Evolutionary conservation across 2,329 filamentous ascomycete genomes (phyloP), one percentile per base, ranked within the genome.

Genomic region (Capronia epimyces): DNA sequence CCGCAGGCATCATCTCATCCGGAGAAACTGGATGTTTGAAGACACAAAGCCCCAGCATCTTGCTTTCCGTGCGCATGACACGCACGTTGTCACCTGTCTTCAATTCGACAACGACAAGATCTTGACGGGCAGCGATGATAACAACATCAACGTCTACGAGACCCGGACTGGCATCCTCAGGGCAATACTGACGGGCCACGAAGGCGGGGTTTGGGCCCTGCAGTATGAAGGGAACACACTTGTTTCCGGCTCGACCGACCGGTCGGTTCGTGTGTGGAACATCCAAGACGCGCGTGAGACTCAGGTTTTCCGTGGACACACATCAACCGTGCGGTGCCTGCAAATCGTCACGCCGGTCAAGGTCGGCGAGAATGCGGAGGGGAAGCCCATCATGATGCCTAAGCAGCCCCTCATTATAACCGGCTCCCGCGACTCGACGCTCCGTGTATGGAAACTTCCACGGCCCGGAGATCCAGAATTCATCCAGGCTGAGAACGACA

Each of bases 101-200:
- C 90, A 98, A 66, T 98, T 98, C 63, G 93, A 98, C 64, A 87
- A 90, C 43, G 90, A 98, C 74, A 97, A 97, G 71, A 96, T 98
- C 60, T 79, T 98, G 60, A 98, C 93, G 1, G 93, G 93, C 21
- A 97, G 91, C 64, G 93, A 98, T 66, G 93, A 98, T 66, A 95
- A 90, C 3, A 84, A 96, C 56, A 98, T 98, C 63, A 90, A 98
- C 63, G 89, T 98, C 25, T 98, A 97, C 67, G 90, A 97, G 65
- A 97, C 93, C 10, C 94, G 93, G 71, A 96, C 90, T 0, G 93
- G 93, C 52, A 86, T 86, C 58, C 72, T 95, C 29, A 81, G 87
- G 42, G 88, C 83, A 64, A 88, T 86, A 57, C 80, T 98, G 2
- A 85, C 90, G 63, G 93, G 93, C 1, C 93, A 98, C 61, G 93